Percentiles rank a stretch among this genome's conserved stretches.
phyloP scores from a whole-genome alignment of 1,139 yeast species.

The Nakaseomyces delphensis region DNA sequence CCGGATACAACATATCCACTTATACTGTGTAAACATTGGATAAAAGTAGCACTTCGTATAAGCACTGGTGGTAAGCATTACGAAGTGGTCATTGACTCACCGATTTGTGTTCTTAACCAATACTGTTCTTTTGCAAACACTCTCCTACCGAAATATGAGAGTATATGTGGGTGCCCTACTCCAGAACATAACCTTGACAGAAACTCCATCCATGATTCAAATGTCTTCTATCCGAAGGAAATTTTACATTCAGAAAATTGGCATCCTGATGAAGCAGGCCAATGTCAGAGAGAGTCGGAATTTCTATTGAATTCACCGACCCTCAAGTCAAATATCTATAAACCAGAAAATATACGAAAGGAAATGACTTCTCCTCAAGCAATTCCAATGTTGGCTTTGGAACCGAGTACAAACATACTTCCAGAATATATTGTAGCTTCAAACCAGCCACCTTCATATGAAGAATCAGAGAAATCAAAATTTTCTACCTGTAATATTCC shows the following conservation, averaged over 20 bases:
- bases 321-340: constrained; percentile 44
- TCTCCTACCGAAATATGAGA: constrained; percentile 35
- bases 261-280: constrained; percentile 44
- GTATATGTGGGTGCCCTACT: constrained; percentile 10
- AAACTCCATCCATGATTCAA: constrained; percentile 26
- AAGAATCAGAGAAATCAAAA: constrained; percentile 26
- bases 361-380: constrained; percentile 53
- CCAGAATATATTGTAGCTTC: constrained; percentile 22
- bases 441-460: constrained; percentile 27
- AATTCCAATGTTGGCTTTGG: constrained; percentile 40
- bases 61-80: constrained; percentile 67
- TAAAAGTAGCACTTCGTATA: constrained; percentile 72
- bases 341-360: constrained; percentile 40
- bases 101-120: constrained; percentile 58
- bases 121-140: constrained; percentile 69
- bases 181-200: not conserved
- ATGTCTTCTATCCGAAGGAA: constrained; percentile 34
- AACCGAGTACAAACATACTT: constrained; percentile 10
- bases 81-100: constrained; percentile 86
- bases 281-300: not conserved
- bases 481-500: constrained; percentile 9
- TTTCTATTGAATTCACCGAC: constrained; percentile 18
- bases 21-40: constrained; percentile 89
- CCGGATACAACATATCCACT: constrained; percentile 56
- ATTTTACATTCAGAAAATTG: constrained; percentile 35